These are phyloP conservation scores for Taphrina confusa DNA, from an alignment of 1,139 yeast genomes.

Conservation along the genomic window DNA sequence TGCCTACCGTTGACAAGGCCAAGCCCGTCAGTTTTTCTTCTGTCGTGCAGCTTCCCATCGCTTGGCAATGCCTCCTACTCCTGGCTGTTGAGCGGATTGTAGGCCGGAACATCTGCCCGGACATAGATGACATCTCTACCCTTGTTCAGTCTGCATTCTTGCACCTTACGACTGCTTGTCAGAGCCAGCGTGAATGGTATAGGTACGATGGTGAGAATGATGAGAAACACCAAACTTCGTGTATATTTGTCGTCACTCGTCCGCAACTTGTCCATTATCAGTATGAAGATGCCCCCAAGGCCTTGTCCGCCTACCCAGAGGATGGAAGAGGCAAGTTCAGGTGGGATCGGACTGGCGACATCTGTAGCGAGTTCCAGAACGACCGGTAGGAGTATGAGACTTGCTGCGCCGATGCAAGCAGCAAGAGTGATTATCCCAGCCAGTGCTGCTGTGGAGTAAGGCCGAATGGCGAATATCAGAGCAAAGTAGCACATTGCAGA, in stretches of 20 bases:
- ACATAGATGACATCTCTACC: no score
- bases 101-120: no score
- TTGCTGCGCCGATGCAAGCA: slow-evolving; percentile 47
- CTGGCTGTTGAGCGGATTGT: no score
- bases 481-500: slow-evolving; percentile 17
- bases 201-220: background rate
- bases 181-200: slow-evolving; percentile 10
- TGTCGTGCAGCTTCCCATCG: no score
- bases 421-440: slow-evolving; percentile 41
- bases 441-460: slow-evolving; percentile 43
- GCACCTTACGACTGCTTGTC: background rate
- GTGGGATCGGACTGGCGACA: slow-evolving; percentile 39
- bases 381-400: slow-evolving; percentile 46
- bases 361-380: slow-evolving; percentile 48
- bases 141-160: slow-evolving; percentile 3
- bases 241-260: slow-evolving; percentile 10
- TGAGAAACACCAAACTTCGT: slow-evolving; percentile 5
- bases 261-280: slow-evolving; percentile 45
- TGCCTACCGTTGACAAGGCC: no score
- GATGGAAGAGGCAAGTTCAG: slow-evolving; percentile 45
- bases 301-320: slow-evolving; percentile 48
- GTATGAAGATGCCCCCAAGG: slow-evolving; percentile 47
- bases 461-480: slow-evolving; percentile 17
- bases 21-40: no score
- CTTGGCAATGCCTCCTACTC: no score